A percentile compares a stretch with the other conserved stretches of the same genome.
These are phyloP conservation scores for Pseudozyma flocculosa DNA, from an alignment of 1,284 basidiomycete genomes.

Conservation along the genomic window DNA sequence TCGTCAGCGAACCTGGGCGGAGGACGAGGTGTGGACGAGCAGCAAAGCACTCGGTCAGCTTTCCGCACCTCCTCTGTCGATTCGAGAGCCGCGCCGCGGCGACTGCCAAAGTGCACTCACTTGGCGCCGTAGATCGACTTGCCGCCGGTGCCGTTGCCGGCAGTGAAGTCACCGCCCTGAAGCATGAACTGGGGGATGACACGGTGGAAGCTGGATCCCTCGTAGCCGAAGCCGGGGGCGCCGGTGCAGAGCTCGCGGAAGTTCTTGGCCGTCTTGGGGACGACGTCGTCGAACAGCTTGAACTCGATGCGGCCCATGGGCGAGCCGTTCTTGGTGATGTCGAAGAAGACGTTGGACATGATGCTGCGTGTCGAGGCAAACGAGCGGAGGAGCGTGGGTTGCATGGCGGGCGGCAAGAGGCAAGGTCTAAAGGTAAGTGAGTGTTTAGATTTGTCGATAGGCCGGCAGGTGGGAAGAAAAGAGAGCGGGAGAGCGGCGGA, in stretches of 20 bases:
- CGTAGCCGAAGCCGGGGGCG: conserved; percentile 86
- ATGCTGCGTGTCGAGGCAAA: conserved; percentile 47
- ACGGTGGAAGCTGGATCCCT: conserved; percentile 92
- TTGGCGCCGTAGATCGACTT: conserved; percentile 87
- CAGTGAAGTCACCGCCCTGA: conserved; percentile 86
- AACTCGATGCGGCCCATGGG: conserved; percentile 76
- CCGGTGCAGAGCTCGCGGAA: conserved; percentile 76
- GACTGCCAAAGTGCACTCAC: conserved; percentile 55
- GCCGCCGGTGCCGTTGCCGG: conserved; percentile 97
- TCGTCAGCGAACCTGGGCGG: conserved; percentile 68
- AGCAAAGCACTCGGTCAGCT: too few species aligned
- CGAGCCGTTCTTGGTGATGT: conserved; percentile 65
- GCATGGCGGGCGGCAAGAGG: conserved; percentile 10
- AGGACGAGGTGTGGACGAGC: too few species aligned
- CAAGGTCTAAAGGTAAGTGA: conserved; percentile 8
- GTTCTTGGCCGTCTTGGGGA: conserved; percentile 94
- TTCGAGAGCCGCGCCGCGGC: too few species aligned
- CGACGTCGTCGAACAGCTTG: conserved; percentile 84
- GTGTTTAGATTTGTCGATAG: conserved; percentile 23
- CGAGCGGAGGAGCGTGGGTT: conserved; percentile 44
- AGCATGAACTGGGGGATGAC: conserved; percentile 99
- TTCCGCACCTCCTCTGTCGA: too few species aligned
- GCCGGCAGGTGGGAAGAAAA: background rate
- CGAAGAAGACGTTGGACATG: conserved; percentile 67
- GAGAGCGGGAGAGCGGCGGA: too few species aligned